Evolutionary conservation across 2,329 filamentous ascomycete species (phyloP).

Genomic region (Curvularia hawaiiensis): DNA sequence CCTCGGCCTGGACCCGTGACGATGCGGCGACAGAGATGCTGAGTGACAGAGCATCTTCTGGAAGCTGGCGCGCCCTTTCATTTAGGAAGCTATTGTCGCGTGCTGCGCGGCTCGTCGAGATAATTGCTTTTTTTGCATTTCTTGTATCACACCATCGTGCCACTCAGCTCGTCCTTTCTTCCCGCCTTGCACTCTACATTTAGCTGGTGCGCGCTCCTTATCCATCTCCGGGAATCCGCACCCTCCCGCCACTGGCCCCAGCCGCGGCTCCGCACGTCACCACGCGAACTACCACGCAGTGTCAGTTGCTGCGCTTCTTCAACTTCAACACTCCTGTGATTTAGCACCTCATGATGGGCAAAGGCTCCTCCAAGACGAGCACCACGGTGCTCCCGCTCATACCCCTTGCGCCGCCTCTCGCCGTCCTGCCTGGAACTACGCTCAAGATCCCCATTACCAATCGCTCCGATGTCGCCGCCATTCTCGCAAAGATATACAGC

Average conservation of each 20-base stretch:
- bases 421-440: constrained; percentile 84
- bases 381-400: constrained; percentile 70
- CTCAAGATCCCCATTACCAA: constrained; percentile 82
- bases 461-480: constrained; percentile 84
- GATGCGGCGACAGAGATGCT: constrained; percentile 4
- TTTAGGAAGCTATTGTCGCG: not conserved
- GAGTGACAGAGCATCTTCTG: constrained; percentile 24
- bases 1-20: constrained; percentile 18
- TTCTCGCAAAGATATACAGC: constrained; percentile 85
- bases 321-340: not conserved
- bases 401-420: constrained; percentile 77
- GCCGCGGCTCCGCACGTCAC: constrained; percentile 19
- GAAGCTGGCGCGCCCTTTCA: constrained; percentile 19
- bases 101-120: not conserved
- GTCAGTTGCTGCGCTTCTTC: not conserved
- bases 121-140: not conserved
- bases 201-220: not conserved
- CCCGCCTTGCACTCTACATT: not conserved
- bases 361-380: constrained; percentile 41
- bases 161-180: not conserved
- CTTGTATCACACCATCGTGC: not conserved
- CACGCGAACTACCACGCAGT: constrained; percentile 11
- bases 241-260: constrained; percentile 7
- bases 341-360: constrained; percentile 38
- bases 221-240: constrained; percentile 12